Evolutionary conservation across 768 basidiomycete species (phyloP), one percentile per base, ranked within the genome.

Genomic region (Boletellus emodensis): DNA sequence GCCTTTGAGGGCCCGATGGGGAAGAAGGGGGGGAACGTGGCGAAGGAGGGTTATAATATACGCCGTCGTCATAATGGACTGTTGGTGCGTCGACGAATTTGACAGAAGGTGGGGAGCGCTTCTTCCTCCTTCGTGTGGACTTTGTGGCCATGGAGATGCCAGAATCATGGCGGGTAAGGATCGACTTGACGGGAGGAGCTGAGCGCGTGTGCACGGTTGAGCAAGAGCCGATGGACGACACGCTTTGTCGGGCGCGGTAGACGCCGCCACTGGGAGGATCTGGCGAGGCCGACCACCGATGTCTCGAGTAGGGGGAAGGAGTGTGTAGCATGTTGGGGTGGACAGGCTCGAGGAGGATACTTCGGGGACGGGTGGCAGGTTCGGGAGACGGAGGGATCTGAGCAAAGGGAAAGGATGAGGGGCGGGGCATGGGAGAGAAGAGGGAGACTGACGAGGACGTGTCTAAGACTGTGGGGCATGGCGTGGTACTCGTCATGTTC

Each of bases 41-140:
- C n/a, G 65, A 40, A 9, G 62, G 51, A 12, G 47, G 10, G 47
- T 55, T 46, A 17, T 35, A 32, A 49, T 59, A 59, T 10, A 53
- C 15, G 22, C 38, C 51, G 33, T 61, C 35, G 7, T 55, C 53
- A 49, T 83, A 82, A 60, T 84, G 77, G 9, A 85, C 72, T 3
- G 76, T 84, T 14, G 85, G 84, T 46, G 73, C 71, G 50, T 85
- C 83, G 26, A 82, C 81, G 54, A 87, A 88, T 56, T 84, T 88
- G 44, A 88, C 86, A 32, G 82, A 84, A 46, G 69, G 61, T 11
- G 70, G 56, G 7, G 66, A 62, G n/a, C 66, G 69, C 26, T 42
- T 70, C 54, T 60, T 71, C 51, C 54, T 61, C 15, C 67, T 56
- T 32, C 62, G 54, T 12, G 52, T 43, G 22, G 56, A 57, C 36